These are phyloP conservation scores for Aphanomyces cochlioides DNA, from an alignment of 352 stramenopile genomes.

Conservation along the genomic window DNA sequence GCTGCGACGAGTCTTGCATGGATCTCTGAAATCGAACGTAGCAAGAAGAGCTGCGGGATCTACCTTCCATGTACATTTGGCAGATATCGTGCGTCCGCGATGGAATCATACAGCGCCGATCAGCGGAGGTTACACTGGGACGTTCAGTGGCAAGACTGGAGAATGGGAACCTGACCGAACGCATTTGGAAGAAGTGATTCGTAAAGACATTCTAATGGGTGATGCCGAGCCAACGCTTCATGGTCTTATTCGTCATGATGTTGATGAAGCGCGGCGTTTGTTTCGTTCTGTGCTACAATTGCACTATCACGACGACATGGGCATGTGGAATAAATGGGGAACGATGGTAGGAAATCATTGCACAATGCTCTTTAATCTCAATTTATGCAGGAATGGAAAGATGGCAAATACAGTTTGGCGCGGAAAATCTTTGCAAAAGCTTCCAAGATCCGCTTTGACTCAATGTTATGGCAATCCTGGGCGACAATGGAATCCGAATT, in stretches of 20 bases:
- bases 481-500: constrained; percentile 77
- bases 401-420: constrained; percentile 72
- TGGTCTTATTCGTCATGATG: constrained; percentile 75
- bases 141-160: constrained; percentile 18
- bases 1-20: too few species aligned
- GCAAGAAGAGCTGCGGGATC: too few species aligned
- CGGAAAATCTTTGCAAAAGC: constrained; percentile 84
- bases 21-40: too few species aligned
- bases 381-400: constrained; percentile 65
- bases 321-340: constrained; percentile 89
- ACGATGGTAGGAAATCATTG: constrained; percentile 47
- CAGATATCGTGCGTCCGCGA: not conserved
- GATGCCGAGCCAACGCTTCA: constrained; percentile 57
- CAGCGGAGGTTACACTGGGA: constrained; percentile 2
- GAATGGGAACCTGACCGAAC: constrained; percentile 17
- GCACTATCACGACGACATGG: constrained; percentile 78
- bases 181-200: constrained; percentile 15
- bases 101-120: not conserved
- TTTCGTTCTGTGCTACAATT: constrained; percentile 80
- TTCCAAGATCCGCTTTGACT: constrained; percentile 64
- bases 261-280: constrained; percentile 59
- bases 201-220: not conserved
- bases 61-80: too few species aligned
- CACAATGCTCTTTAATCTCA: not conserved
- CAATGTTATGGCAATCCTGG: constrained; percentile 80